These are phyloP conservation scores for Sporothrix variecibatus DNA, from an alignment of 2,329 filamentous ascomycete species.

Conservation along the genomic window DNA sequence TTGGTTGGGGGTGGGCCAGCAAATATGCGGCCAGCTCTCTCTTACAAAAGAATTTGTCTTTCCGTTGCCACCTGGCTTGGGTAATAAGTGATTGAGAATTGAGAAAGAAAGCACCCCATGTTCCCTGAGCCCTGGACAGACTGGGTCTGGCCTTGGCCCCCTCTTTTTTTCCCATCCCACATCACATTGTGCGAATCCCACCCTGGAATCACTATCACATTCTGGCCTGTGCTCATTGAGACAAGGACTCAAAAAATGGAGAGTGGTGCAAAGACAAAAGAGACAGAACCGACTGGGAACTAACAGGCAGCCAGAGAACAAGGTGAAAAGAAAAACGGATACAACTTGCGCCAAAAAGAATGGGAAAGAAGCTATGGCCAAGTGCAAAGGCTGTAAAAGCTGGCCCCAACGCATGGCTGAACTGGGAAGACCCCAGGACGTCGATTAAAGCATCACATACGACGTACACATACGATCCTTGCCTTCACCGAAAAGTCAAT, in stretches of 20 bases:
- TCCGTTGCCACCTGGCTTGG: not conserved
- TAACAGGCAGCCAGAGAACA: not conserved
- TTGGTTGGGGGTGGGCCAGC: conserved; percentile 2
- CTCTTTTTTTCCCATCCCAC: not conserved
- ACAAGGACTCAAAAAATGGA: not conserved
- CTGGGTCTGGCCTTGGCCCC: conserved; percentile 5
- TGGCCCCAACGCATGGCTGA: not conserved
- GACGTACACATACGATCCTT: not conserved
- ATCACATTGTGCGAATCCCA: conserved; percentile 19
- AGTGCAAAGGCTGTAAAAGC: not conserved
- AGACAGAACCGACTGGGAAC: not conserved
- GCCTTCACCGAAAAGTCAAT: not conserved
- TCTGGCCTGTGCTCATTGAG: conserved; percentile 6
- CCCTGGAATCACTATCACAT: conserved; percentile 21
- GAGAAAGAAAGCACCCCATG: not conserved
- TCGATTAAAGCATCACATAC: not conserved
- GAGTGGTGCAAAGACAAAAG: not conserved
- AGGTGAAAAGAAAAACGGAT: not conserved
- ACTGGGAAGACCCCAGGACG: not conserved
- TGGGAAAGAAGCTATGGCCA: conserved; percentile 1
- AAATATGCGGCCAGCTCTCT: conserved; percentile 15
- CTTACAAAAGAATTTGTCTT: not conserved
- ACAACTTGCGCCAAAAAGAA: not conserved
- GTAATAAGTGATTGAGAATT: not conserved
- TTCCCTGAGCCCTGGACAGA: not conserved